Base-by-base conservation (phyloP, 1,284 basidiomycete species). In the Pseudozyma sp. region DNA sequence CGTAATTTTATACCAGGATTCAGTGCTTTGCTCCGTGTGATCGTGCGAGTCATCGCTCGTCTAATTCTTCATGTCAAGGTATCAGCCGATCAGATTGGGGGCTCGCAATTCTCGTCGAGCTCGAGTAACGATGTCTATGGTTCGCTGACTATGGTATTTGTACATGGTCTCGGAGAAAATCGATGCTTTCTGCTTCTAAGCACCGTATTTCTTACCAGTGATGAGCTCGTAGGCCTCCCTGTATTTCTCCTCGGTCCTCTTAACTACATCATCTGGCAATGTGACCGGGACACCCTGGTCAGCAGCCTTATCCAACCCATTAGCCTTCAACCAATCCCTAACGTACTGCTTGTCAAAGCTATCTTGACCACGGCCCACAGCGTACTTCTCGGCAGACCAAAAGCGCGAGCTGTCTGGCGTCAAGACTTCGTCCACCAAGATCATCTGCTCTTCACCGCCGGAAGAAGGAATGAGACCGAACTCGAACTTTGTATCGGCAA, bases 321-420 rank as follows among this genome's bases (percentile, higher is more conserved):
- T 66, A 1, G 65, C 60, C 59, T 79, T 84, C 59, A 85, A 70
- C 92, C 94, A 95, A 85, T 98, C 95, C 40, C 97, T 88, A 49
- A 99, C 87, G 83, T 92, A 97, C 86, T 99, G 96, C 87, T 99
- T 99, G 86, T 99, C 97, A 81, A 97, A 99, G 81, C 93, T 94
- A 19, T 91, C 89, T 86, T 97, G 96, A 0, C 90, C 84, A 60
- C 89, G 87, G 10, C 96, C 96, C 2, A 90, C 88, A 43, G 87
- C 86, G 86, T 97, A 99, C 3, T 87, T 89, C 13, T 87, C 88
- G 0, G 90, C 88, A 1, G 94, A 91, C 96, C 97, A 99, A 88
- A 98, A 99, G 44, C 96, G 90, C 18, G 95, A 97, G 21, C 94
- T 97, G 86, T 99, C 97, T 7, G 96, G 95, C 0, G 97, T 99